phyloP scores from a whole-genome alignment of 768 basidiomycete species.

The Rhizopogon rudus region DNA sequence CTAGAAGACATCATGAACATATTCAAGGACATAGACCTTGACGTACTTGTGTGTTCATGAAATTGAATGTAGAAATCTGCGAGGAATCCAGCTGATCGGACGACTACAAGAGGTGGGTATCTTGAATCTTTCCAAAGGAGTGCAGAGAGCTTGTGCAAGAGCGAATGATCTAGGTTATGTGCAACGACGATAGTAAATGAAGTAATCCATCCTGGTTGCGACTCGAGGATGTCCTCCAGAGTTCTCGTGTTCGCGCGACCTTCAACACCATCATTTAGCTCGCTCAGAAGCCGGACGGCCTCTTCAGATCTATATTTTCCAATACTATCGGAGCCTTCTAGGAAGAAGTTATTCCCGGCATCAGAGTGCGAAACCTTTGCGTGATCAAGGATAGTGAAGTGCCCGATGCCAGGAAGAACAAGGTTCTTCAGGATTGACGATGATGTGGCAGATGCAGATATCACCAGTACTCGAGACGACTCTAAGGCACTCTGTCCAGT shows the following conservation, averaged over 20 bases:
- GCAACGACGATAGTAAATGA: slow-evolving; percentile 79
- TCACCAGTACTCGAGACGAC: slow-evolving; percentile 71
- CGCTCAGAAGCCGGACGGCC: slow-evolving; percentile 67
- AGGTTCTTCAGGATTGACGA: slow-evolving; percentile 94
- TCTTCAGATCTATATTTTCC: slow-evolving; percentile 79
- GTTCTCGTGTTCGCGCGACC: slow-evolving; percentile 57
- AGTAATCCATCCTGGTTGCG: slow-evolving; percentile 46
- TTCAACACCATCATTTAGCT: slow-evolving; percentile 86
- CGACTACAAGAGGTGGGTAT: slow-evolving; percentile 65
- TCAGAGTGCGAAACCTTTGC: slow-evolving; percentile 61
- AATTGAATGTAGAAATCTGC: slow-evolving; percentile 88
- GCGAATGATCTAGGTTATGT: slow-evolving; percentile 63
- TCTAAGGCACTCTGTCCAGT: slow-evolving; percentile 90
- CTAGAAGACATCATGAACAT: slow-evolving; percentile 32
- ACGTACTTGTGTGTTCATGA: slow-evolving; percentile 79
- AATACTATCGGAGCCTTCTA: slow-evolving; percentile 70
- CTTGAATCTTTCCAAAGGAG: slow-evolving; percentile 64
- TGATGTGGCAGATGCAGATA: slow-evolving; percentile 78
- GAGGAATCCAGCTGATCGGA: slow-evolving; percentile 85
- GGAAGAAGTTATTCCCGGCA: slow-evolving; percentile 95
- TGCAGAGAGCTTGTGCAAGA: slow-evolving; percentile 55
- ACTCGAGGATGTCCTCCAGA: slow-evolving; percentile 53
- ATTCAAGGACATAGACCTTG: not conserved
- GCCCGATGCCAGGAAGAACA: slow-evolving; percentile 93
- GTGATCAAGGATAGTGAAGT: slow-evolving; percentile 87